Evolutionary conservation across 331 rosid genomes (phyloP).

Genomic region (Telfairia occidentalis): DNA sequence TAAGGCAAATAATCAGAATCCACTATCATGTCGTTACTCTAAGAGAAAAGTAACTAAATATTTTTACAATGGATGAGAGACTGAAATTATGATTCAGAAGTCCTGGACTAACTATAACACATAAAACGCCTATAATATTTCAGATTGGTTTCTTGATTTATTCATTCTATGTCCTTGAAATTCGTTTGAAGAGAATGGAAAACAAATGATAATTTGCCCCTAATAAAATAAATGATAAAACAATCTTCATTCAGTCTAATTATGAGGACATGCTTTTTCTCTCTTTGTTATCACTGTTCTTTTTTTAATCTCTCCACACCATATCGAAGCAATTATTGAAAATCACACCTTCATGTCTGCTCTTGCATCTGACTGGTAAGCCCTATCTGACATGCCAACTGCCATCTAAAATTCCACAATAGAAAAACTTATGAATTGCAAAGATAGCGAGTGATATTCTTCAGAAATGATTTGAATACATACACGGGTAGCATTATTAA

Average conservation of each 20-base stretch:
- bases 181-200: background rate
- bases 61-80: background rate
- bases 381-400: constrained; percentile 68
- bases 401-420: constrained; percentile 71
- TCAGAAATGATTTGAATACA: constrained; percentile 22
- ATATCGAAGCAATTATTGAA: constrained; percentile 4
- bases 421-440: constrained; percentile 14
- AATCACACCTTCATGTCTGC: constrained; percentile 72
- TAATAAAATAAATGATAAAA: background rate
- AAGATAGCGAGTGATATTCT: background rate
- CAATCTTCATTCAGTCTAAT: background rate
- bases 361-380: constrained; percentile 56
- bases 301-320: background rate
- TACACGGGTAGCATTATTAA: constrained; percentile 95
- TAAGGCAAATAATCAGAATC: background rate
- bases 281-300: background rate
- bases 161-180: background rate
- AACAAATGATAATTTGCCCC: background rate
- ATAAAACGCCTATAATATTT: background rate
- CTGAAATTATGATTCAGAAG: background rate
- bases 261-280: background rate
- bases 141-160: background rate
- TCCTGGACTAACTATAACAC: background rate
- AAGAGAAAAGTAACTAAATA: background rate
- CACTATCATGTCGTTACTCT: background rate